phyloP scores from a whole-genome alignment of 2,329 filamentous ascomycete genomes.

The Penicillium fuscoglaucum region DNA sequence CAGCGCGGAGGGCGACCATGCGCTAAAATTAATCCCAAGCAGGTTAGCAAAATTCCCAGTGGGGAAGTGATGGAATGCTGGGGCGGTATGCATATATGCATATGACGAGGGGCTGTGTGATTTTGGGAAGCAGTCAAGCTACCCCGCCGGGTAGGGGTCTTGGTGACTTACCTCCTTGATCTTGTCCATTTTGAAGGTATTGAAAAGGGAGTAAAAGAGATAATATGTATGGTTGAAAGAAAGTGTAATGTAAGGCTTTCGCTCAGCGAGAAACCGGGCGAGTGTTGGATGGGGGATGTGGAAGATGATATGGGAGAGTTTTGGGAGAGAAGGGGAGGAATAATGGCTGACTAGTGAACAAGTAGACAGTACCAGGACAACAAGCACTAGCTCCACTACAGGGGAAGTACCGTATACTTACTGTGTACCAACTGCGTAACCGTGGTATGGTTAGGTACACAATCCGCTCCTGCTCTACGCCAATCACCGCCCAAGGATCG shows the following conservation, averaged over 20 bases:
- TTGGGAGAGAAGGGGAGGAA: slow-evolving; percentile 23
- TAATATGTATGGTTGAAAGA: slow-evolving; percentile 33
- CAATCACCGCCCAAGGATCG: slow-evolving; percentile 25
- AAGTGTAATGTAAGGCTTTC: slow-evolving; percentile 39
- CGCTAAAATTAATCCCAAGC: slow-evolving; percentile 63
- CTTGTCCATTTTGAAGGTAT: slow-evolving; percentile 68
- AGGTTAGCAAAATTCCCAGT: slow-evolving; percentile 12
- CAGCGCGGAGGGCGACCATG: slow-evolving; percentile 91
- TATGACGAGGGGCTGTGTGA: slow-evolving; percentile 21
- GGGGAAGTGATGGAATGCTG: slow-evolving; percentile 21
- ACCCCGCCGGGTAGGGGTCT: slow-evolving; percentile 41
- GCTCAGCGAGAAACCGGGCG: slow-evolving; percentile 38
- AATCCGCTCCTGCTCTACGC: slow-evolving; percentile 10
- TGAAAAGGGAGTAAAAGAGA: slow-evolving; percentile 21
- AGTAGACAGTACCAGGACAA: slow-evolving; percentile 14
- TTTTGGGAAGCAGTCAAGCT: slow-evolving; percentile 34
- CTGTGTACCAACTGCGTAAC: slow-evolving; percentile 12
- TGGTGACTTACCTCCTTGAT: slow-evolving; percentile 76
- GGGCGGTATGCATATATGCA: slow-evolving; percentile 17
- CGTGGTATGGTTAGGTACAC: slow-evolving; percentile 11
- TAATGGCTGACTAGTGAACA: slow-evolving; percentile 14
- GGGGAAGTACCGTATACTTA: slow-evolving; percentile 19
- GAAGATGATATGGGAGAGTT: slow-evolving; percentile 20
- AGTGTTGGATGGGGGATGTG: slow-evolving; percentile 13
- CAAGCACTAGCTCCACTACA: slow-evolving; percentile 8